Percentiles rank a stretch among this genome's conserved stretches.
These are phyloP conservation scores for Tulasnella sp. DNA, from an alignment of 768 basidiomycete species.

Conservation along the genomic window DNA sequence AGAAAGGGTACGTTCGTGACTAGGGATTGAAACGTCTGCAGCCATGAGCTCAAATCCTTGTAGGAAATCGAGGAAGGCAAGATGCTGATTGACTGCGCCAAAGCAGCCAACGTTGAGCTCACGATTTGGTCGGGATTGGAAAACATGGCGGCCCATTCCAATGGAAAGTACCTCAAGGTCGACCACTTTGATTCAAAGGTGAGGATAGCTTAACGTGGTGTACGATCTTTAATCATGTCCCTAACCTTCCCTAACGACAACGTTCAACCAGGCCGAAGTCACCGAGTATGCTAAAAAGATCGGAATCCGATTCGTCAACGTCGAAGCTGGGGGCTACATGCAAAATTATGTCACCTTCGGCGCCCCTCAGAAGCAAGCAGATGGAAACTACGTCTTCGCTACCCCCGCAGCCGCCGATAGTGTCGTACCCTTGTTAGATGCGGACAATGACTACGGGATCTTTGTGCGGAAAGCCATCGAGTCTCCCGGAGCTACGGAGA, in stretches of 20 bases:
- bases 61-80: conserved; percentile 19
- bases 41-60: too few relatives aligned
- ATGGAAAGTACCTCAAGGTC: conserved; percentile 12
- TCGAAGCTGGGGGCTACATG: too few relatives aligned
- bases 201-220: too few relatives aligned
- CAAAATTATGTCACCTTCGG: too few relatives aligned
- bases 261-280: neutral
- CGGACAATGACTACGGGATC: neutral
- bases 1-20: too few relatives aligned
- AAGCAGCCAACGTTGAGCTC: conserved; percentile 17
- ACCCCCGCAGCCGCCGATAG: neutral
- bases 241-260: too few relatives aligned
- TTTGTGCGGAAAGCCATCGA: neutral
- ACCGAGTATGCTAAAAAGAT: neutral
- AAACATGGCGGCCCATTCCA: neutral
- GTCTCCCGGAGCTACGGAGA: neutral
- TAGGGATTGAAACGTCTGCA: too few relatives aligned
- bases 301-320: too few relatives aligned
- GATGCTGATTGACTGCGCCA: conserved; percentile 19
- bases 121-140: conserved; percentile 19
- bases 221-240: too few relatives aligned
- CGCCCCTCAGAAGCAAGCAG: neutral
- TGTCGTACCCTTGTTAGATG: neutral
- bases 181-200: conserved; percentile 10
- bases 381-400: neutral